A percentile compares a stretch with the other conserved stretches of the same genome.
phyloP scores from a whole-genome alignment of 1,139 yeast species.

The Pneumocystis oryctolagi region DNA sequence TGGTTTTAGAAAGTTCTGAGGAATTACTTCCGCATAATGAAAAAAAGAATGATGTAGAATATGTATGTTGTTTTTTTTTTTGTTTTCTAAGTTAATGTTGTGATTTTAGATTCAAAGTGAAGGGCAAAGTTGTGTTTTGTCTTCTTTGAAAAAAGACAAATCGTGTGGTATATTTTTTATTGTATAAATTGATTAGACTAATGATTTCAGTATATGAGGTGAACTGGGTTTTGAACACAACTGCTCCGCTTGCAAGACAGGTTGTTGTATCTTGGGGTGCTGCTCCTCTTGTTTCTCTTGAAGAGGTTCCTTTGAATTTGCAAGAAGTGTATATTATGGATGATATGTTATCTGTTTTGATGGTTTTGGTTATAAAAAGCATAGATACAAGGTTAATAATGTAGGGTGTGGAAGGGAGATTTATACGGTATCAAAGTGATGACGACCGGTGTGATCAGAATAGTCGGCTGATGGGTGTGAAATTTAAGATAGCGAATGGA shows the following conservation, averaged over 20 bases:
- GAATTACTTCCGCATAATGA: not conserved
- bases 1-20: not conserved
- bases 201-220: not conserved
- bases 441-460: not conserved
- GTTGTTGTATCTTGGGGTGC: not conserved
- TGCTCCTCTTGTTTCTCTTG: not conserved
- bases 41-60: not conserved
- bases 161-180: not conserved
- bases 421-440: not conserved
- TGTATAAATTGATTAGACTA: not conserved
- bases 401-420: not conserved
- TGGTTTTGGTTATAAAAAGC: not conserved
- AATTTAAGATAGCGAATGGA: not conserved
- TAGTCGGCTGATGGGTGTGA: not conserved
- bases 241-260: not conserved
- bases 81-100: not conserved
- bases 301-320: not conserved
- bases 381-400: not conserved
- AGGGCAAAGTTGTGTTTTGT: not conserved
- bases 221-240: not conserved
- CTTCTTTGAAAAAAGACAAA: not conserved
- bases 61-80: not conserved
- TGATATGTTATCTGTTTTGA: not conserved
- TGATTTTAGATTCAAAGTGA: not conserved
- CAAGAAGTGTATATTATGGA: not conserved